Evolutionary conservation across 116 monocot genomes (phyloP).

Genomic region (Cymodocea nodosa): DNA sequence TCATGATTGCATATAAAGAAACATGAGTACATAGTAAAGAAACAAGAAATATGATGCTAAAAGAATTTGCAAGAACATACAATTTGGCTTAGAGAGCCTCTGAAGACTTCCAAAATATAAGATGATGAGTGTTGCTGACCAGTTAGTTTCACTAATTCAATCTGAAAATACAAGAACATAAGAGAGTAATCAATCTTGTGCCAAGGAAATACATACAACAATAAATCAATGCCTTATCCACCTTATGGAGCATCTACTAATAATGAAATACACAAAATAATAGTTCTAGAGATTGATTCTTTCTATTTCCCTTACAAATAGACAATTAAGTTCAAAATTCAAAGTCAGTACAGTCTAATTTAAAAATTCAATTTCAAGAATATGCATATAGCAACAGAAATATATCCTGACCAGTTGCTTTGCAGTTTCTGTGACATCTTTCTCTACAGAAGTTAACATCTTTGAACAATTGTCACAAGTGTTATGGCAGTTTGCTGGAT

Average conservation of each 20-base stretch:
- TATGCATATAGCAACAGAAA: not conserved
- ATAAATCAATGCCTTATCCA: no score
- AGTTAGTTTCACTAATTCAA: constrained; percentile 65
- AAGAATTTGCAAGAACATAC: constrained; percentile 25
- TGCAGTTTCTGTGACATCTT: constrained; percentile 74
- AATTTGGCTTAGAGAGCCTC: constrained; percentile 72
- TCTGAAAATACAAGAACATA: constrained; percentile 19
- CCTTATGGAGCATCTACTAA: no score
- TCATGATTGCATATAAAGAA: not conserved
- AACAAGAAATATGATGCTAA: not conserved
- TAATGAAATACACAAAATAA: no score
- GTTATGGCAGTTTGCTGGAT: constrained; percentile 52
- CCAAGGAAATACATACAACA: not conserved
- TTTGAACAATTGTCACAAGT: constrained; percentile 91
- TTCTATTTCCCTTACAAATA: no score
- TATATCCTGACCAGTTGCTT: constrained; percentile 58
- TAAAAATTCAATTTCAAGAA: not conserved
- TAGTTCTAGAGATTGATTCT: no score
- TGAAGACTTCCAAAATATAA: constrained; percentile 83
- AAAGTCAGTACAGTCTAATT: not conserved
- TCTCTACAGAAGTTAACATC: constrained; percentile 41
- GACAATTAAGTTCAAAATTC: no score
- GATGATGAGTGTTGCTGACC: constrained; percentile 54
- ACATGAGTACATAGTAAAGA: not conserved
- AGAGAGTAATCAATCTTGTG: not conserved